Base-by-base conservation (phyloP, 2,329 filamentous ascomycete genomes). In the Pyrenophora teres region DNA sequence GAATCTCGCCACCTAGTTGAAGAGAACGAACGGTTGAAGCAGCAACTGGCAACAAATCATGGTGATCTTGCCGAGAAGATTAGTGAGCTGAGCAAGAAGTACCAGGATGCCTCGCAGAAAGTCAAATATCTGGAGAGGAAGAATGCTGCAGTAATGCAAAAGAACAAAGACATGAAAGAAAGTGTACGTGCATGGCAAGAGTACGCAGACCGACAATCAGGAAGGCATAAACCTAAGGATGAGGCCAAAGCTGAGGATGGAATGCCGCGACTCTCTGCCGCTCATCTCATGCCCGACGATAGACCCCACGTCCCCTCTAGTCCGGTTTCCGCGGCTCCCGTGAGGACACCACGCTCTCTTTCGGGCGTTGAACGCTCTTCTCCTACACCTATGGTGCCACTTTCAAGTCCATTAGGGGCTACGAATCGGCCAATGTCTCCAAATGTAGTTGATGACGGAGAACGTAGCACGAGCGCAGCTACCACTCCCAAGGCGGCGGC, bases 131-230 rank as follows among this genome's bases (percentile, higher is more conserved):
- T 68, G 7, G 64, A 73, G 35, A 68, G 60, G 46, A 72, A 72
- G 54, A 72, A 71, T 32, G 56, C 46, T 2, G 54, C 47, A 33
- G 72, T 69, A 39, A 74, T 65, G 67, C 57, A 67, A 38, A 70
- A 72, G 46, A 72, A 74, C 45, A 68, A 63, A 38, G 65, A 73
- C 2, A 74, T 75, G 63, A 78, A 77, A 46, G 64, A 73, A 12
- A 73, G 56, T 30, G 71, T 74, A 6, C 69, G 64, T 36, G 67
- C 67, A 23, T 76, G 73, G 74, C 70, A 73, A 50, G 61, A 68
- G 18, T 74, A 72, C 38, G 63, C 59, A 37, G 69, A 74, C 44
- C 68, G 64, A 9, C 62, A 71, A 23, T 54, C 59, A 4, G 63
- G 59, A 13, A 66, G 62, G 30, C 62, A 59, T 30, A 64, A 59